Evolutionary conservation across 2,329 filamentous ascomycete genomes (phyloP).

Genomic region (Macrophomina pseudophaseolina): DNA sequence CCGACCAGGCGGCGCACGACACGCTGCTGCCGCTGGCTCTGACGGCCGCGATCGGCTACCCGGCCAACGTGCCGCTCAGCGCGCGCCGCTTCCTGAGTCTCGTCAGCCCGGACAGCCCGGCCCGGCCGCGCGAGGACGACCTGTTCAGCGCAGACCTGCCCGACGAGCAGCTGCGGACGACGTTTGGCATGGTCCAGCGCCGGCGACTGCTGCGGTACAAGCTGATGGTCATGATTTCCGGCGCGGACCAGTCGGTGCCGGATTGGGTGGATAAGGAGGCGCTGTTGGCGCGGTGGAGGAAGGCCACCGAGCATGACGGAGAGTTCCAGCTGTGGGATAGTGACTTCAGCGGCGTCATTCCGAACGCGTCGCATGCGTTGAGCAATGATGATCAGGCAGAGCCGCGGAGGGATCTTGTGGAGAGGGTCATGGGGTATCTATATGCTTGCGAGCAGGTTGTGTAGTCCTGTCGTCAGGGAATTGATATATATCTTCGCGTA

Average conservation of each 20-base stretch:
- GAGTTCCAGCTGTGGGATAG: conserved; percentile 50
- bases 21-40: conserved; percentile 41
- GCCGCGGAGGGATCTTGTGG: conserved; percentile 36
- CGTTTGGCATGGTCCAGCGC: conserved; percentile 43
- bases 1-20: conserved; percentile 35
- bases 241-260: conserved; percentile 52
- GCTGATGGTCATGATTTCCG: conserved; percentile 52
- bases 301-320: conserved; percentile 43
- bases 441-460: neutral
- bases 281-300: conserved; percentile 50
- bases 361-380: conserved; percentile 56
- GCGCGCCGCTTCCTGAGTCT: conserved; percentile 32
- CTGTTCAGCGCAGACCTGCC: conserved; percentile 35
- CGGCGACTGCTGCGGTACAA: conserved; percentile 13
- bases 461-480: too few relatives aligned
- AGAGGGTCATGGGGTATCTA: conserved; percentile 29
- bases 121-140: conserved; percentile 31
- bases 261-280: conserved; percentile 51
- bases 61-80: conserved; percentile 32
- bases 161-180: conserved; percentile 37
- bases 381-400: conserved; percentile 54
- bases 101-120: conserved; percentile 31
- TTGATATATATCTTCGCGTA: too few relatives aligned
- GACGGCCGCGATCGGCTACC: conserved; percentile 38
- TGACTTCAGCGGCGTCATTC: conserved; percentile 54